phyloP scores from a whole-genome alignment of 108 stramenopile genomes.

The Conticribra weissflogii region DNA sequence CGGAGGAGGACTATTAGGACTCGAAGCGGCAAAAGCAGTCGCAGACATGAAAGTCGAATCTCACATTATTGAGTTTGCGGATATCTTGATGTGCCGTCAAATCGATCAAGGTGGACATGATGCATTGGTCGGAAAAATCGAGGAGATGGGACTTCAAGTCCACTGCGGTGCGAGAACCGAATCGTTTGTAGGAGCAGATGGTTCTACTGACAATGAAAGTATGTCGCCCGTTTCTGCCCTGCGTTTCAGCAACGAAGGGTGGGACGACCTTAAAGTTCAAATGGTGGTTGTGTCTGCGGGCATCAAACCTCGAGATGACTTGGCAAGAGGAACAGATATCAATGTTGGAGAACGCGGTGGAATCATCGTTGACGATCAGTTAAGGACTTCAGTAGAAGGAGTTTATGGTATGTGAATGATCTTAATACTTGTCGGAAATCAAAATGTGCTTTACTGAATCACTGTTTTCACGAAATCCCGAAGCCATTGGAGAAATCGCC shows the following conservation, averaged over 20 bases:
- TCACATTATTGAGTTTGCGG: slow-evolving; percentile 93
- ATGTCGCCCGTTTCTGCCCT: slow-evolving; percentile 74
- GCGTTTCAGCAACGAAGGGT: slow-evolving; percentile 83
- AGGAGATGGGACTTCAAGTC: slow-evolving; percentile 90
- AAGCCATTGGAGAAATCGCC: slow-evolving; percentile 94
- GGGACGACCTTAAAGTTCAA: slow-evolving; percentile 90
- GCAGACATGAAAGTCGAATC: slow-evolving; percentile 91
- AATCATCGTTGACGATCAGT: slow-evolving; percentile 85
- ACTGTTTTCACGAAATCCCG: no score
- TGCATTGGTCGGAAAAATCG: slow-evolving; percentile 89
- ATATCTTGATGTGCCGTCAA: slow-evolving; percentile 93
- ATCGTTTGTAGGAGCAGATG: slow-evolving; percentile 85
- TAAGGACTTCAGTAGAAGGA: slow-evolving; percentile 76
- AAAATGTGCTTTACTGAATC: no score
- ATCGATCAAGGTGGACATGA: slow-evolving; percentile 94
- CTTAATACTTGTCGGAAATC: no score
- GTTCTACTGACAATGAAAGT: slow-evolving; percentile 73
- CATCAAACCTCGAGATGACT: slow-evolving; percentile 94
- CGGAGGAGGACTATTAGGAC: slow-evolving; percentile 90
- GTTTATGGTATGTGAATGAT: no score
- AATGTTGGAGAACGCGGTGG: slow-evolving; percentile 91
- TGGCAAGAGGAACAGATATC: slow-evolving; percentile 73
- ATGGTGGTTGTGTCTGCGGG: slow-evolving; percentile 92
- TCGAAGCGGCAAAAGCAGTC: slow-evolving; percentile 89
- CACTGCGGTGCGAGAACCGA: slow-evolving; percentile 92